A percentile compares a stretch with the other conserved stretches of the same genome.
phyloP scores from a whole-genome alignment of 371 early-diverging fungal genomes.

The Circinella minor region DNA sequence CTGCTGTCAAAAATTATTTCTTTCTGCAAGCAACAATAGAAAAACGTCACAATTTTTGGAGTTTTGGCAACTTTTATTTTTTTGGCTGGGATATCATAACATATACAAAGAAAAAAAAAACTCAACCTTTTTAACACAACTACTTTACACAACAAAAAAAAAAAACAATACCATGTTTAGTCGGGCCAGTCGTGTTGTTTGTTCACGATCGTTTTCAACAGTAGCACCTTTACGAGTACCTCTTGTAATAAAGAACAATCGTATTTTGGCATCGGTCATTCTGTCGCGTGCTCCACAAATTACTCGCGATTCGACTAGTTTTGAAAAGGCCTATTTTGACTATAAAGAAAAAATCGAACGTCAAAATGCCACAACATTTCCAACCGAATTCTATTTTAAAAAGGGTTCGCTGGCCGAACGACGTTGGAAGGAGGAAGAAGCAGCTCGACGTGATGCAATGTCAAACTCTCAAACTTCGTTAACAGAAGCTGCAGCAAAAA shows the following conservation, averaged over 20 bases:
- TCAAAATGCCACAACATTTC: conserved; percentile 65
- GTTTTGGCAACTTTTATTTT: too few relatives aligned
- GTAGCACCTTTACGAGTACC: conserved; percentile 15
- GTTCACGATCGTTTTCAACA: conserved; percentile 13
- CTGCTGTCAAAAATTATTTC: not conserved
- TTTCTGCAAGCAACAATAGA: not conserved
- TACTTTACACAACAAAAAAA: not conserved
- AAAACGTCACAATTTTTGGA: not conserved
- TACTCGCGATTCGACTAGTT: conserved; percentile 69
- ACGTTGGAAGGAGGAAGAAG: conserved; percentile 67
- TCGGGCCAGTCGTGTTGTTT: conserved; percentile 4
- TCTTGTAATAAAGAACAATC: conserved; percentile 41
- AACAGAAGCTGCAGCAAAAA: conserved; percentile 37
- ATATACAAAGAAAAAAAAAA: not conserved
- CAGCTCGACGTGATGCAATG: conserved; percentile 49
- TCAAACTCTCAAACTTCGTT: conserved; percentile 28
- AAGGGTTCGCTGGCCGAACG: conserved; percentile 86
- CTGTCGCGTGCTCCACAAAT: conserved; percentile 84
- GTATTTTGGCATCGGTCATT: conserved; percentile 72
- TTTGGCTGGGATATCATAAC: not conserved
- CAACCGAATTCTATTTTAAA: conserved; percentile 88
- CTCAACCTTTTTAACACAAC: not conserved
- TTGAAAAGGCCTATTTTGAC: conserved; percentile 78
- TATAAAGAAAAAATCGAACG: conserved; percentile 78
- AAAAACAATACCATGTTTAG: not conserved